Base-by-base conservation (phyloP, 2,329 filamentous ascomycete species). In the Fusarium vanettenii region DNA sequence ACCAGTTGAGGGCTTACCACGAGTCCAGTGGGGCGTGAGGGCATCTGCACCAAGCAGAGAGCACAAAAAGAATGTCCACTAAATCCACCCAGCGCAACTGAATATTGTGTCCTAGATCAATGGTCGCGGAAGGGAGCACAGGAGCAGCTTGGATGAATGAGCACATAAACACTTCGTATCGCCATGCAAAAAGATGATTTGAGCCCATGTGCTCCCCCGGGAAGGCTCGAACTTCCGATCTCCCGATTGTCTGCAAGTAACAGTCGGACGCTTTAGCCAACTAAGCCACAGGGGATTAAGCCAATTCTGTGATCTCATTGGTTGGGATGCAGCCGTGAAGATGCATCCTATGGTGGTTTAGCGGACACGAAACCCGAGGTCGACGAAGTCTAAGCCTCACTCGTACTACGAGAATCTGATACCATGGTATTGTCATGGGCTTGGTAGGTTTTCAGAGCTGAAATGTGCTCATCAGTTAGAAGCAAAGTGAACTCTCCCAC, bases 181-280 rank as follows among this genome's bases (percentile, higher is more conserved):
- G 27, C 50, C 11, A 55, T 7, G 18, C 50, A 55, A 55, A 55
- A 55, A 55, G 18, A 55, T 55, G 6, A 55, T 1, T 9, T 55
- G 50, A 20, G 50, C 50, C 33, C 6, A 33, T 55, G 11, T 20
- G 35, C 70, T 79, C 77, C 77, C 76, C 77, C 76, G 77, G 76
- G 72, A 79, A 79, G 77, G 77, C 70, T 79, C 77, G 77, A 79
- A 79, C 77, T 79, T 77, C 73, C 75, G 77, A 79, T 78, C 77
- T 79, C 76, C 74, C 76, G 77, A 79, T 79, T 76, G 74, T 75
- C 74, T 76, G 66, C 43, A 62, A 71, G 66, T 75, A 75, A 75
- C 73, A 75, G 73, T 75, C 73, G 73, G 73, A 75, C 73, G 73
- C 73, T 75, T 75, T 75, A 74, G 70, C 73, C 73, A 75, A 76